These are phyloP conservation scores for Saccharomyces hybrid DNA, from an alignment of 1,139 yeast genomes.

Conservation along the genomic window DNA sequence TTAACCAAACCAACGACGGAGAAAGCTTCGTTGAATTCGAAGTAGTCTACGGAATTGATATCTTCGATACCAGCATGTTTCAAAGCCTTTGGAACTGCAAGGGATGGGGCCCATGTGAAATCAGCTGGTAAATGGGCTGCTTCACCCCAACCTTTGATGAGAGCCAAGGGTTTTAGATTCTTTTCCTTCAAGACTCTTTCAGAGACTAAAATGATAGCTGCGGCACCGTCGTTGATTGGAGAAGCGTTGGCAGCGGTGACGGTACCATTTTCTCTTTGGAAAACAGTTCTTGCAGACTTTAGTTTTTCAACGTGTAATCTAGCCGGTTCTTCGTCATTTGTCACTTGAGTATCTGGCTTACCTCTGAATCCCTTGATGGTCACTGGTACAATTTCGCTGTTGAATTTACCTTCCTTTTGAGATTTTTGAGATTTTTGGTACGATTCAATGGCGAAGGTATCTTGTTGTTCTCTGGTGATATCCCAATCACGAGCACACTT, in stretches of 20 bases:
- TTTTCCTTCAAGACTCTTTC: slow-evolving; percentile 76
- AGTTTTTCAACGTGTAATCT: slow-evolving; percentile 72
- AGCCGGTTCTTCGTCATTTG: slow-evolving; percentile 60
- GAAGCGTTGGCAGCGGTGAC: slow-evolving; percentile 97
- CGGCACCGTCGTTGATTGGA: slow-evolving; percentile 94
- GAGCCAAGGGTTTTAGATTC: slow-evolving; percentile 79
- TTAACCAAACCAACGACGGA: slow-evolving; percentile 93
- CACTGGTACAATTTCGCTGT: slow-evolving; percentile 72
- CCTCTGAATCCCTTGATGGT: slow-evolving; percentile 88
- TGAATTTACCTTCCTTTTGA: slow-evolving; percentile 69
- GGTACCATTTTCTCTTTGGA: slow-evolving; percentile 84
- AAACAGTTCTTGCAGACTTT: slow-evolving; percentile 80
- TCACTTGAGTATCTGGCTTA: slow-evolving; percentile 71
- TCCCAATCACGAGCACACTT: slow-evolving; percentile 76
- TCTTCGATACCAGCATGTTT: slow-evolving; percentile 66
- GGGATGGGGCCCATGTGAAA: slow-evolving; percentile 89
- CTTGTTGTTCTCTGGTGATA: slow-evolving; percentile 64
- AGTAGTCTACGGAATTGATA: slow-evolving; percentile 46
- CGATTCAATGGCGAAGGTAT: slow-evolving; percentile 58
- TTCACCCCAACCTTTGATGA: slow-evolving; percentile 92
- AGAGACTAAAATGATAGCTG: slow-evolving; percentile 82
- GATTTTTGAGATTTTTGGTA: slow-evolving; percentile 78
- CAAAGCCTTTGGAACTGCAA: slow-evolving; percentile 91
- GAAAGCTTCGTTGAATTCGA: slow-evolving; percentile 95
- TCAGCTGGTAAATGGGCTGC: slow-evolving; percentile 92